Evolutionary conservation across 73 alveolate species (phyloP).

Genomic region (Tetrahymena thermophila): DNA sequence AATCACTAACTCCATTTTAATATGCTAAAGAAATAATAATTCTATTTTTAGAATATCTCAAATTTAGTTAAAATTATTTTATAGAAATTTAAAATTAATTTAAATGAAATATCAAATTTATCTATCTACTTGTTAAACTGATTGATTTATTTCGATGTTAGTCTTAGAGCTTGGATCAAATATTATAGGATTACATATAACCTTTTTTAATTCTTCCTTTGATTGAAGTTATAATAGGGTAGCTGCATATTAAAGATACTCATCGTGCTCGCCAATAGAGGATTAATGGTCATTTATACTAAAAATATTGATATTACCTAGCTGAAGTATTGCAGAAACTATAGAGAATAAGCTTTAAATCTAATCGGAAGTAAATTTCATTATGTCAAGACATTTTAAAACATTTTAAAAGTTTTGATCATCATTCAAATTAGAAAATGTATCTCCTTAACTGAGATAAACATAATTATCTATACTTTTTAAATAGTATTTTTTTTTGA

Average conservation of each 20-base stretch:
- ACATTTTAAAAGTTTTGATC: slow-evolving; percentile 61
- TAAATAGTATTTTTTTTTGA: slow-evolving; percentile 46
- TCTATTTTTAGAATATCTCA: too few relatives aligned
- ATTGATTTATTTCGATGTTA: not conserved
- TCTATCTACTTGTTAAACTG: not conserved
- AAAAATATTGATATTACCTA: slow-evolving; percentile 75
- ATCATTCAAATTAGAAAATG: slow-evolving; percentile 56
- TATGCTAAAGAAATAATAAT: too few relatives aligned
- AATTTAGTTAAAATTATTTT: too few relatives aligned
- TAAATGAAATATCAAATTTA: not conserved
- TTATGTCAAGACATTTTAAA: slow-evolving; percentile 66
- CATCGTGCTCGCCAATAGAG: not conserved
- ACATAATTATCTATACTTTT: not conserved
- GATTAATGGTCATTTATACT: slow-evolving; percentile 27
- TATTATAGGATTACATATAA: not conserved
- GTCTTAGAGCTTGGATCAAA: not conserved
- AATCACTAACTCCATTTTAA: too few relatives aligned
- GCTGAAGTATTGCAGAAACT: slow-evolving; percentile 61
- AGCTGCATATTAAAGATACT: not conserved
- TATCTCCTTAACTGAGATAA: slow-evolving; percentile 10
- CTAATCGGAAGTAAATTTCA: slow-evolving; percentile 73
- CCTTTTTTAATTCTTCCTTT: not conserved
- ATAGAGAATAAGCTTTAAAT: slow-evolving; percentile 53
- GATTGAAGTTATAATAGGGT: not conserved
- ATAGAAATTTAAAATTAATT: too few relatives aligned